These are phyloP conservation scores for Lactuca saligna DNA, from an alignment of 129 eudicot genomes.

Conservation along the genomic window DNA sequence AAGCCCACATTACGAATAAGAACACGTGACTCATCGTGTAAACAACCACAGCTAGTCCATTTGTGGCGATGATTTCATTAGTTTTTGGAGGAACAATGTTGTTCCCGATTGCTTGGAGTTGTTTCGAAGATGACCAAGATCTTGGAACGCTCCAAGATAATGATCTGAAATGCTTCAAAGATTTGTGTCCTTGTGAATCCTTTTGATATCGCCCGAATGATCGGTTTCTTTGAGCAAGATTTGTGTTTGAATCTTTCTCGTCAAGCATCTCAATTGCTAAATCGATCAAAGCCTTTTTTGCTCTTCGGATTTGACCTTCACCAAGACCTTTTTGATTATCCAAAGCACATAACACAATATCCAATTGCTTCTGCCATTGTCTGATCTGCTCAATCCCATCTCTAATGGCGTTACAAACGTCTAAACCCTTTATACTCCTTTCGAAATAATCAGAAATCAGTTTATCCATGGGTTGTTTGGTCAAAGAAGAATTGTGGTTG, in stretches of 20 bases:
- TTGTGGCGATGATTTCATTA: conserved; percentile 42
- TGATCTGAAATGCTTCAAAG: conserved; percentile 28
- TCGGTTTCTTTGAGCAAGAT: conserved; percentile 32
- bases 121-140: conserved; percentile 37
- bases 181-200: conserved; percentile 17
- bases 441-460: conserved; percentile 57
- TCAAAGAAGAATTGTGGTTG: conserved; percentile 29
- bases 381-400: conserved; percentile 70
- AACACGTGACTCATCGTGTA: conserved; percentile 71
- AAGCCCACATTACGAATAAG: conserved; percentile 79
- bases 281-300: conserved; percentile 66
- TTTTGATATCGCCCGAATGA: conserved; percentile 35
- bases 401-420: conserved; percentile 73
- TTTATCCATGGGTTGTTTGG: conserved; percentile 50
- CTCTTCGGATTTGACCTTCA: conserved; percentile 73
- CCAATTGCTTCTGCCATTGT: conserved; percentile 68
- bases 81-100: conserved; percentile 27
- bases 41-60: conserved; percentile 45
- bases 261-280: conserved; percentile 71
- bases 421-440: conserved; percentile 73
- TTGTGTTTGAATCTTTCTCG: conserved; percentile 31
- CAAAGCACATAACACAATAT: conserved; percentile 67
- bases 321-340: conserved; percentile 59
- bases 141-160: conserved; percentile 37
- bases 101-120: conserved; percentile 38